These are phyloP conservation scores for Capsicum pubescens DNA, from an alignment of 257 asterid genomes.

Conservation along the genomic window DNA sequence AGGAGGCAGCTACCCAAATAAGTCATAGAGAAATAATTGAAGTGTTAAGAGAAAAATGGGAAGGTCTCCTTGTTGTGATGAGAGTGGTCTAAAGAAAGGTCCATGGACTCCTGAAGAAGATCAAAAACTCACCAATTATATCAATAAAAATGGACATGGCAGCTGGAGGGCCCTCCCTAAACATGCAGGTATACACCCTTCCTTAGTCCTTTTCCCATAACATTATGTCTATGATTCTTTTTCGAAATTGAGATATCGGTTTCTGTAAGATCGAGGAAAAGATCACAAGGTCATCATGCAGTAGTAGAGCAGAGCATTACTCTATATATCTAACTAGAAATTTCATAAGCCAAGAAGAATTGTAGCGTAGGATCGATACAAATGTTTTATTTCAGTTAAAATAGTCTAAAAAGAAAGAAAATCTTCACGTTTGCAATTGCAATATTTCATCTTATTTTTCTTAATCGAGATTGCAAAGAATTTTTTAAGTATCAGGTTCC, in stretches of 20 bases:
- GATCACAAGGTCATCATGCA: not conserved
- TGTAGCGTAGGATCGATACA: not conserved
- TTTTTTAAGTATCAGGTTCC: not conserved
- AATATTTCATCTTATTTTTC: not conserved
- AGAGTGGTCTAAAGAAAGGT: conserved; percentile 23
- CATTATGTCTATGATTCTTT: not conserved
- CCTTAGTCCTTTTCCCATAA: not conserved
- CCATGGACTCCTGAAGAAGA: conserved; percentile 29
- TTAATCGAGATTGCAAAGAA: not conserved
- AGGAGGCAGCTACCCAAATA: not conserved
- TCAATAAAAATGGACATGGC: conserved; percentile 69
- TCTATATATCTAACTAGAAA: not conserved
- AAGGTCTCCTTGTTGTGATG: conserved; percentile 33
- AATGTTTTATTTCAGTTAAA: not conserved
- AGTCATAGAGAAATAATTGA: not conserved
- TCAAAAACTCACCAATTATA: conserved; percentile 41
- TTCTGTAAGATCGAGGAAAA: not conserved
- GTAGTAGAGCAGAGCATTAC: no score
- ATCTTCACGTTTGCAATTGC: not conserved
- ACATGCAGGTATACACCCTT: conserved; percentile 51
- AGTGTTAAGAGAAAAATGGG: conserved; percentile 45
- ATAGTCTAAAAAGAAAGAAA: not conserved
- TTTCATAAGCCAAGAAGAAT: not conserved
- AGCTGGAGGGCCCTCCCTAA: conserved; percentile 81
- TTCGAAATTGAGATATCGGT: not conserved